Evolutionary conservation across 1,284 basidiomycete species (phyloP).

Genomic region (Ustilago bromivora): DNA sequence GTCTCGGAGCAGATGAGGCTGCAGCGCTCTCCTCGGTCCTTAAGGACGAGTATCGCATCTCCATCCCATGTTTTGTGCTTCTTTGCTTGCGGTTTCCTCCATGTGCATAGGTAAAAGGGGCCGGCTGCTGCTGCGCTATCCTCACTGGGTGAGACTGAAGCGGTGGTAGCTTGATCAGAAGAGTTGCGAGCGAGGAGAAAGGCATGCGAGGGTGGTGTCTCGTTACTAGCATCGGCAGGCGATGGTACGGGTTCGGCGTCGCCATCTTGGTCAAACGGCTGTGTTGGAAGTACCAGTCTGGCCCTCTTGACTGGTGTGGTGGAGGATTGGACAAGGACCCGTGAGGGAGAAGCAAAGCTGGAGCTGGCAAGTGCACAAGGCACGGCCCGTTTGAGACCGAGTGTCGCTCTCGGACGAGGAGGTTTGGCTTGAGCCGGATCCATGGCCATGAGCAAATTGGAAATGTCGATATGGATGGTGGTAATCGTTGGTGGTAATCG

Average conservation of each 20-base stretch:
- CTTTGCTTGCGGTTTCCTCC: constrained; percentile 78
- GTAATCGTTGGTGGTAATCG: not conserved
- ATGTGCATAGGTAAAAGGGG: constrained; percentile 64
- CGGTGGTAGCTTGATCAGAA: constrained; percentile 6
- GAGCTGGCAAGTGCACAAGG: constrained; percentile 14
- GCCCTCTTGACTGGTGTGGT: constrained; percentile 28
- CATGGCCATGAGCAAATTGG: constrained; percentile 4
- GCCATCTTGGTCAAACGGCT: constrained; percentile 17
- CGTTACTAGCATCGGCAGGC: constrained; percentile 1
- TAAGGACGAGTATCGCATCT: constrained; percentile 67
- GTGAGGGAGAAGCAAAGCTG: constrained; percentile 16
- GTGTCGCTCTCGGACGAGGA: constrained; percentile 33
- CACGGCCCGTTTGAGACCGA: constrained; percentile 28
- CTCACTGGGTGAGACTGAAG: not conserved
- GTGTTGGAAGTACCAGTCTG: constrained; percentile 41
- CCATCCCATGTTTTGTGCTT: constrained; percentile 92
- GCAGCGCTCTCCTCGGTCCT: constrained; percentile 47
- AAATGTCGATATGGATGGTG: constrained; percentile 1
- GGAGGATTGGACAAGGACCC: not conserved
- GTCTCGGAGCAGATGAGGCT: constrained; percentile 56
- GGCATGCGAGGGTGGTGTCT: constrained; percentile 35
- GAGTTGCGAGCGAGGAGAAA: constrained; percentile 31
- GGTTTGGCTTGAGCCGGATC: constrained; percentile 17
- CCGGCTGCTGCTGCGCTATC: constrained; percentile 29
- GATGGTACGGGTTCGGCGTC: not conserved